Evolutionary conservation across 2,329 filamentous ascomycete genomes (phyloP), one percentile per base, ranked within the genome.

Genomic region (Talaromyces sp.): DNA sequence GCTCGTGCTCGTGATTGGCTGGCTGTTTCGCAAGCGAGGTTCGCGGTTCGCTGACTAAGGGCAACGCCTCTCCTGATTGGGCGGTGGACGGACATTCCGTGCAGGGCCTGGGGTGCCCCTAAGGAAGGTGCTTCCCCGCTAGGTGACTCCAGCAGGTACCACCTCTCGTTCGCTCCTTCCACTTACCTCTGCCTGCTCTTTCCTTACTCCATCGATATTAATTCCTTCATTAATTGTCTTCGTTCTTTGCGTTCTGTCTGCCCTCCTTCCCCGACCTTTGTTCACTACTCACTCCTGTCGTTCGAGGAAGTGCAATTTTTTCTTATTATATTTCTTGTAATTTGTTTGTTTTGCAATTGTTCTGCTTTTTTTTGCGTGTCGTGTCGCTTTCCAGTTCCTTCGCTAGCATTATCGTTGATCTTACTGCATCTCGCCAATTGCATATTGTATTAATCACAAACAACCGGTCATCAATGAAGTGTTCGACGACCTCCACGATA

Each of bases 391-490:
- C 4, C 35, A 1, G 33, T 45, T 58, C 37, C 14, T 37, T 57
- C 43, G 11, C 41, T 50, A 49, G 41, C 47, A 41, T 56, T 58
- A 35, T 57, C 47, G 24, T 33, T 41, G 45, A 33, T 64, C 14
- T 37, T 50, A 9, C 24, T 27, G 27, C 59, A 39, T 52, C 45
- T 52, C 43, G 33, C n/a, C 52, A 56, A 56, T 52, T 62, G 31
- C 43, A 39, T 62, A 27, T 52, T 24, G 33, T 52, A 52, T 62
- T 50, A 49, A 50, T 39, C 49, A 62, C 75, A 75, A 27, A 82
- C 58, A 49, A 24, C 19, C 39, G 49, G 39, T 37, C 43, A 62
- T 59, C 64, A 83, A 72, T 83, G 81, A 66, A 60, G 65, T 19
- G 19, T 58, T 37, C 43, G 57, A 49, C 24, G 37, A 35, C 22